phyloP scores from a whole-genome alignment of 2,329 filamentous ascomycete species.

The Aspergillus luchuensis region DNA sequence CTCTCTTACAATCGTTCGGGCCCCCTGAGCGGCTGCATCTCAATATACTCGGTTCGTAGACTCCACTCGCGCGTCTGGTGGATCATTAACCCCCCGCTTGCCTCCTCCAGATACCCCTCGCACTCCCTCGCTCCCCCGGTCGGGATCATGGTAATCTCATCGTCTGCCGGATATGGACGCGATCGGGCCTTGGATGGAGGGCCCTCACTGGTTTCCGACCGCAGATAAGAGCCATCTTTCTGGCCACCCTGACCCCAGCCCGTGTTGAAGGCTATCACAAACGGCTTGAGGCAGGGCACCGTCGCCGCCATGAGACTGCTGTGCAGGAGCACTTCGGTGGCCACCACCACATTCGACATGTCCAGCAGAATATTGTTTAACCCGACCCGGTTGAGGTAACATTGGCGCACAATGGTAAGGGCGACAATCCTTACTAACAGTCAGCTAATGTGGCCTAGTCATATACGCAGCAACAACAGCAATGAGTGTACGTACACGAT shows the following conservation, averaged over 20 bases:
- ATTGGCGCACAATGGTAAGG: constrained; percentile 38
- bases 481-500: constrained; percentile 6
- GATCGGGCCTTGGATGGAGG: neutral
- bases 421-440: constrained; percentile 20
- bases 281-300: constrained; percentile 45
- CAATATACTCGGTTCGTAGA: constrained; percentile 1
- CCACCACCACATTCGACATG: constrained; percentile 36
- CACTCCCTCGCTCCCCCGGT: neutral
- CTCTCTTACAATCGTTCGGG: neutral
- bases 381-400: constrained; percentile 32
- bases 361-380: constrained; percentile 33
- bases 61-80: constrained; percentile 6
- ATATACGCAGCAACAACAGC: neutral
- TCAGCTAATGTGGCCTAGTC: neutral
- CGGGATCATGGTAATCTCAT: neutral
- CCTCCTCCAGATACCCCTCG: neutral
- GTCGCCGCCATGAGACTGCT: constrained; percentile 47
- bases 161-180: neutral
- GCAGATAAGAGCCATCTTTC: constrained; percentile 3
- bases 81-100: neutral
- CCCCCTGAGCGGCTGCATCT: neutral
- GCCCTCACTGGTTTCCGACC: neutral
- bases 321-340: constrained; percentile 42
- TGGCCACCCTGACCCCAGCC: constrained; percentile 32
- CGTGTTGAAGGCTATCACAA: constrained; percentile 45